Conservation (phyloP, 345 rosid genomes). For the Salix arbutifolia region DNA sequence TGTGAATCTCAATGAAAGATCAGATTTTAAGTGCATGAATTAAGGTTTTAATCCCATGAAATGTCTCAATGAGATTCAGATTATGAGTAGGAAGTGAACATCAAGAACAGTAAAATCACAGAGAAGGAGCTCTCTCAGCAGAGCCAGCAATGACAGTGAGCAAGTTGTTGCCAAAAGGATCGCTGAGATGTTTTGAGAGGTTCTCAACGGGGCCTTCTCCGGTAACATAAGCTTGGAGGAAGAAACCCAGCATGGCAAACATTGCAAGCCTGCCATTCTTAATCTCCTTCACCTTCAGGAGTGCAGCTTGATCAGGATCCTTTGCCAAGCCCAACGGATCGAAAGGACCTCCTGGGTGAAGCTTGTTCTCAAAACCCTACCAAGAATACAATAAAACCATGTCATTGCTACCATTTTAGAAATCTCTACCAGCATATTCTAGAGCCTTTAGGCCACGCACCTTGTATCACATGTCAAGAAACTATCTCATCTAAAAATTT, state of each 20-base stretch:
- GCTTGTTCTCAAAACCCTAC: constrained; percentile 90
- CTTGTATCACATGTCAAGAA: neutral
- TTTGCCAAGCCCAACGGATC: constrained; percentile 92
- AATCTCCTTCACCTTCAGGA: constrained; percentile 92
- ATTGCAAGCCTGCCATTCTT: constrained; percentile 95
- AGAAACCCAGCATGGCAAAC: constrained; percentile 93
- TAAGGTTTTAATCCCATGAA: neutral
- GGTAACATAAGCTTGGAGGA: constrained; percentile 80
- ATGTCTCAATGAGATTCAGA: constrained; percentile 19
- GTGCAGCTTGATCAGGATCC: constrained; percentile 90
- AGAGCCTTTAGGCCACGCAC: no score
- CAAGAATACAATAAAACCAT: neutral
- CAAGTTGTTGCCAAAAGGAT: constrained; percentile 97
- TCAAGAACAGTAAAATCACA: constrained; percentile 32
- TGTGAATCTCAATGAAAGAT: no score
- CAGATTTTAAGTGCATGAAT: neutral
- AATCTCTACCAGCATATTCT: neutral
- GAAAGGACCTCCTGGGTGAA: constrained; percentile 96
- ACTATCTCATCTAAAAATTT: no score
- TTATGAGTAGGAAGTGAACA: neutral
- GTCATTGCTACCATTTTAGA: neutral
- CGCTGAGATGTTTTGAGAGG: constrained; percentile 83
- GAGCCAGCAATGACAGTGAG: constrained; percentile 78
- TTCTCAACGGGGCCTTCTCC: constrained; percentile 98
- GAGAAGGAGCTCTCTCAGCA: constrained; percentile 82